Percentiles rank a stretch among this genome's conserved stretches.
Conservation (phyloP, 2,329 filamentous ascomycete species). For the Capronia epimyces region DNA sequence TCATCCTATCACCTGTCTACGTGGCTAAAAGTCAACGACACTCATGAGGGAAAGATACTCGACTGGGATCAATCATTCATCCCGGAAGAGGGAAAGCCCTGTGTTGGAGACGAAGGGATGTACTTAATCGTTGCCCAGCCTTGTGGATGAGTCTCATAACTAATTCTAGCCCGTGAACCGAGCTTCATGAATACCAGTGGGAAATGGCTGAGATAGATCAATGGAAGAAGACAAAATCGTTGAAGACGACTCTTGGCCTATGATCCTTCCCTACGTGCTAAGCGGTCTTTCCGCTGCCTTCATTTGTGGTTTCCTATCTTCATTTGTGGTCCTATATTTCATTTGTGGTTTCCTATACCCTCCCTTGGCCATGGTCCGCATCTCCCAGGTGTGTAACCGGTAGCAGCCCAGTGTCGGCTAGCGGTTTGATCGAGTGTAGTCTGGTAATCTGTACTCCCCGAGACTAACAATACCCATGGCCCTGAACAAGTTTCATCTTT, state of each 20-base stretch:
- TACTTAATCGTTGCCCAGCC: constrained; percentile 77
- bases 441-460: background rate
- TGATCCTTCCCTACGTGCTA: background rate
- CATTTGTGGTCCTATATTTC: too few species aligned
- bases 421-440: background rate
- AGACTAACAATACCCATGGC: too few species aligned
- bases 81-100: constrained; percentile 88
- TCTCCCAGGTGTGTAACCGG: too few species aligned
- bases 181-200: constrained; percentile 1
- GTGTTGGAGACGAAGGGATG: constrained; percentile 69
- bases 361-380: too few species aligned
- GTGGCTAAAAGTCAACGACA: constrained; percentile 51
- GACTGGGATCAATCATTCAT: constrained; percentile 43
- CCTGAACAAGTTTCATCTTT: too few species aligned
- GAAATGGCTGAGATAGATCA: constrained; percentile 2
- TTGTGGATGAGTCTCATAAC: constrained; percentile 4
- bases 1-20: background rate
- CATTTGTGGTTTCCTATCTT: too few species aligned
- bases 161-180: background rate
- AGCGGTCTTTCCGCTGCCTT: too few species aligned
- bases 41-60: constrained; percentile 99
- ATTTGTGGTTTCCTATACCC: too few species aligned
- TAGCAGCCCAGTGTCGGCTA: background rate
- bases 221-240: constrained; percentile 1
- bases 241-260: background rate